phyloP scores from a whole-genome alignment of 306 rosid genomes.

The Prunus mume region DNA sequence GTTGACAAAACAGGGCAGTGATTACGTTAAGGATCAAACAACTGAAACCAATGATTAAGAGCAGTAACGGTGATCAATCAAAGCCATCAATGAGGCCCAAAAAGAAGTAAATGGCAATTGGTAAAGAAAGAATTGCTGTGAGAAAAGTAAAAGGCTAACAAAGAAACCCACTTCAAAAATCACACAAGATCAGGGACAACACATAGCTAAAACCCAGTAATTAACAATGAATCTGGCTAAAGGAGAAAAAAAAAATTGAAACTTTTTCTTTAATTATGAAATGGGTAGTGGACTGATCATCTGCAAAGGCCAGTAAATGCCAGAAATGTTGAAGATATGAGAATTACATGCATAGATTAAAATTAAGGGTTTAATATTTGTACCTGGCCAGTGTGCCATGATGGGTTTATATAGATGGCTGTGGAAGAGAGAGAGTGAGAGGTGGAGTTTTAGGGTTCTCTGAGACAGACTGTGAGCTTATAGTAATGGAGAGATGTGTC shows the following conservation, averaged over 20 bases:
- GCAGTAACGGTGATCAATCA: not conserved
- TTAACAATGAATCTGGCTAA: not conserved
- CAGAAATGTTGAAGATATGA: not conserved
- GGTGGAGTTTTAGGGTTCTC: conserved; percentile 9
- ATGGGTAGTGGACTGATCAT: not conserved
- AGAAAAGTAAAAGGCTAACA: not conserved
- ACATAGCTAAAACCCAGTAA: conserved; percentile 5
- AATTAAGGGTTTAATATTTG: not conserved
- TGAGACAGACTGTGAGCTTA: not conserved
- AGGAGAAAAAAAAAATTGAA: not conserved
- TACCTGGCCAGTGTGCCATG: conserved; percentile 27
- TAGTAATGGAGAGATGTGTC: not conserved
- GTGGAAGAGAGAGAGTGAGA: not conserved
- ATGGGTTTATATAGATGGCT: not conserved
- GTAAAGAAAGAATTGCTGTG: not conserved
- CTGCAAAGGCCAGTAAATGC: conserved; percentile 17
- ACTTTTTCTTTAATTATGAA: not conserved
- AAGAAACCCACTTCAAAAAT: not conserved
- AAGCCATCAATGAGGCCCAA: not conserved
- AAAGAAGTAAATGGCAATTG: not conserved
- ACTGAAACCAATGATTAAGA: not conserved
- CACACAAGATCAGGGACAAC: conserved; percentile 8
- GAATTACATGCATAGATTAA: not conserved
- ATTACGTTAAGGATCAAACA: not conserved
- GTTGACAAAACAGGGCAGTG: conserved; percentile 4